These are phyloP conservation scores for Nakazawaea laoshanensis DNA, from an alignment of 805 yeast species.

Conservation along the genomic window DNA sequence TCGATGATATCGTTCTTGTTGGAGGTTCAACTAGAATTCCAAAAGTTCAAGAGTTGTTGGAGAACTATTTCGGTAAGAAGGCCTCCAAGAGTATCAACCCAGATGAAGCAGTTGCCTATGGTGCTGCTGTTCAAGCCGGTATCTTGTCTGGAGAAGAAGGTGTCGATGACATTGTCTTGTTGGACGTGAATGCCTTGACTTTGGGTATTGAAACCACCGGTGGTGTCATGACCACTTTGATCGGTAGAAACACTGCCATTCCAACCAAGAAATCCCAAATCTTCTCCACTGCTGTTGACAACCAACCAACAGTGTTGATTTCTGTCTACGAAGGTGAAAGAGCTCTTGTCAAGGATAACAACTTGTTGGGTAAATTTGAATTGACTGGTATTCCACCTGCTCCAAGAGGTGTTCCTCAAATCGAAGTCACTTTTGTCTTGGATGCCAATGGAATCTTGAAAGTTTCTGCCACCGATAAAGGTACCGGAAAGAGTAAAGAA, in stretches of 20 bases:
- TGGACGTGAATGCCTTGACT: slow-evolving; percentile 92
- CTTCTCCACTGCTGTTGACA: slow-evolving; percentile 93
- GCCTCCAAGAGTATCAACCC: slow-evolving; percentile 97
- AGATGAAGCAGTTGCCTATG: slow-evolving; percentile 98
- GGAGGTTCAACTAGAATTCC: slow-evolving; percentile 99
- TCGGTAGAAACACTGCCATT: slow-evolving; percentile 90
- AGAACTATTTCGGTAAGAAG: slow-evolving; percentile 85
- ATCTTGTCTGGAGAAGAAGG: slow-evolving; percentile 93
- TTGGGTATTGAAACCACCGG: slow-evolving; percentile 96
- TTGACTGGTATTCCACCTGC: slow-evolving; percentile 84
- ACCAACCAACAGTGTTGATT: slow-evolving; percentile 91
- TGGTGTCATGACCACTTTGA: slow-evolving; percentile 94
- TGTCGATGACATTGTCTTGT: slow-evolving; percentile 79
- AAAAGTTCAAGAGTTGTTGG: slow-evolving; percentile 90
- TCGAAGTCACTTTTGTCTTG: slow-evolving; percentile 81
- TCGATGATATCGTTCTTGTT: slow-evolving; percentile 92
- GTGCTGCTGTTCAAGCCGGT: slow-evolving; percentile 99
- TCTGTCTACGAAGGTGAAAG: slow-evolving; percentile 97
- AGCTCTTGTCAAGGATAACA: slow-evolving; percentile 89
- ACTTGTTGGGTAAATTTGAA: slow-evolving; percentile 80
- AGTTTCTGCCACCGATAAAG: slow-evolving; percentile 85
- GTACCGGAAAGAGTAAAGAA: slow-evolving; percentile 87
- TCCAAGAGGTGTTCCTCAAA: slow-evolving; percentile 88
- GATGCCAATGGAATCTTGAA: slow-evolving; percentile 85
- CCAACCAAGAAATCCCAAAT: slow-evolving; percentile 94